Conservation (phyloP, 164 flowering plant genomes). For the Chimonanthus praecox region DNA sequence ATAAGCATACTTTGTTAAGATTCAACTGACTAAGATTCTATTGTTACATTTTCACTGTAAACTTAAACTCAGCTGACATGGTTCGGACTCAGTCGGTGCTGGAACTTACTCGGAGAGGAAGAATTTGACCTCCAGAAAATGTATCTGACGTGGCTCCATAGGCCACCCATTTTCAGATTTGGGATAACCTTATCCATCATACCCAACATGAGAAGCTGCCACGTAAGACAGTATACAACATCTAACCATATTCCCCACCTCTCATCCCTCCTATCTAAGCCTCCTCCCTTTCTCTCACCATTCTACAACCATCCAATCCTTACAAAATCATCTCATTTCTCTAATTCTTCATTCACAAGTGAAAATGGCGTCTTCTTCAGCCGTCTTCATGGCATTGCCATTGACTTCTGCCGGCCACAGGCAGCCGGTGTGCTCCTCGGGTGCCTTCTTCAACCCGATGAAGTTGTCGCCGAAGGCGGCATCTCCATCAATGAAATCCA, state of each 20-base stretch:
- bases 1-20: too few species aligned
- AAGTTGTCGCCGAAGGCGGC: neutral
- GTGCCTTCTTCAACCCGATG: neutral
- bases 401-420: neutral
- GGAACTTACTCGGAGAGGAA: too few species aligned
- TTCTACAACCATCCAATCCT: too few species aligned
- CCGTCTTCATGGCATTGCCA: neutral
- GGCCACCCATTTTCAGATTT: neutral
- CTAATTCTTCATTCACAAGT: neutral
- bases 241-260: neutral
- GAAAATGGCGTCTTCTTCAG: neutral
- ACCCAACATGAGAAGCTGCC: neutral
- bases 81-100: too few species aligned
- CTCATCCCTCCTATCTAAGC: neutral
- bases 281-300: neutral
- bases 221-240: neutral
- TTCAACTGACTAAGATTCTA: too few species aligned
- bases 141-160: neutral
- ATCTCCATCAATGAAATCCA: neutral
- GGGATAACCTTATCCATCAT: neutral
- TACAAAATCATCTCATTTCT: neutral
- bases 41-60: too few species aligned
- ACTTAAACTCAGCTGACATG: too few species aligned
- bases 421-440: neutral
- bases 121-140: too few species aligned